Base-by-base conservation (phyloP, 805 yeast genomes). In the Jamesozyma piceae region DNA sequence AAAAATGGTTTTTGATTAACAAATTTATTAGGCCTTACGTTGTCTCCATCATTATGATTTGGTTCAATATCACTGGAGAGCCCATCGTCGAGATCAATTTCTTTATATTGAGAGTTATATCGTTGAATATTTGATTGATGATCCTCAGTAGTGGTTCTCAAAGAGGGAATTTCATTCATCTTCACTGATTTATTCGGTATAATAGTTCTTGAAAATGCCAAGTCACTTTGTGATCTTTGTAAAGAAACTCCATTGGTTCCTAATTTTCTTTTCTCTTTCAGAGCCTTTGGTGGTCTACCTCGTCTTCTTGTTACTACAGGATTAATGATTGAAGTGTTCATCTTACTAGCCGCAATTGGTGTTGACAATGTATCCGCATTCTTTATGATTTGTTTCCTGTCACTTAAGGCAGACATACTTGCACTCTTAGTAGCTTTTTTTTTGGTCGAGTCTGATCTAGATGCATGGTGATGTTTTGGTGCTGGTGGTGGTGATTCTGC, bases 401-500 rank as follows among this genome's bases (percentile, higher is more conserved):
- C 49, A 22, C 28, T 19, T 26, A 50, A 18, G 3, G 49, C 53
- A 19, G 54, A 49, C 43, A 47, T 46, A 35, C 53, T 50, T 2
- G 41, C 45, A 54, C 64, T 49, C 56, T 58, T 58, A 2, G 49
- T 46, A n/a, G 60, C 57, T 29, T 48, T 49, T 31, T 53, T 55
- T 21, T 54, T 44, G 35, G 59, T 54, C 36, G 68, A 54, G 37
- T 68, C 66, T 31, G 66, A 65, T 37, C 73, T 65, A 2, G 83
- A 69, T 8, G 82, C 78, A 54, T 82, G 80, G 39, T 78, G 82
- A 51, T 79, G 81, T 51, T 79, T 75, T 37, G 82, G 80, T 19
- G 79, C 78, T 2, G 73, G 73, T n/a, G 81, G 79, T 5, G 80
- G 78, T 8, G 75, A 65, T 5, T 63, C 54, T 26, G 68, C 57